phyloP scores from a whole-genome alignment of 257 asterid genomes.

The Solanum chmielewskii region DNA sequence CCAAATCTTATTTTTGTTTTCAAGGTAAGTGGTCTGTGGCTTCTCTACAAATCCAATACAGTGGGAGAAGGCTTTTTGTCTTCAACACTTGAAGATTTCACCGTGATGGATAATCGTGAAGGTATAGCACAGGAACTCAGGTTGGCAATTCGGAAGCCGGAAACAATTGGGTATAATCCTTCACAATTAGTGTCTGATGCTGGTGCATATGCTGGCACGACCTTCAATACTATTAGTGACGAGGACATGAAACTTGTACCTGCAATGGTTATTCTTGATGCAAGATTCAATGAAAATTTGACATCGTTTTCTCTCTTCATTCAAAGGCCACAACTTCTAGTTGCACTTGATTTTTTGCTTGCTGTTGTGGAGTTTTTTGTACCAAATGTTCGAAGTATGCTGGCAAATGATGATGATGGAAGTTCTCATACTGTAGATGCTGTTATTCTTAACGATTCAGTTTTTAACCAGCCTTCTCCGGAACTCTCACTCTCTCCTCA shows the following conservation, averaged over 20 bases:
- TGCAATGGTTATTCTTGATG: constrained; percentile 83
- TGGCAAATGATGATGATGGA: constrained; percentile 44
- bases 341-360: constrained; percentile 87
- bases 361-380: constrained; percentile 92
- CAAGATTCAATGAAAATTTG: constrained; percentile 49
- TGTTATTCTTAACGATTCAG: constrained; percentile 59
- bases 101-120: constrained; percentile 83
- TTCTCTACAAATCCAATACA: constrained; percentile 60
- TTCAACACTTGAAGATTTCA: constrained; percentile 69
- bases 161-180: constrained; percentile 31
- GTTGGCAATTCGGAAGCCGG: constrained; percentile 81
- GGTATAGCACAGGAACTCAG: constrained; percentile 90
- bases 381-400: constrained; percentile 74
- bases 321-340: constrained; percentile 97
- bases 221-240: constrained; percentile 14
- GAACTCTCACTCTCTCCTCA: constrained; percentile 69
- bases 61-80: constrained; percentile 77
- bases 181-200: constrained; percentile 22
- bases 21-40: constrained; percentile 86
- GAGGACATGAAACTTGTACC: constrained; percentile 42
- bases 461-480: constrained; percentile 50
- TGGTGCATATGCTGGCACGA: constrained; percentile 13
- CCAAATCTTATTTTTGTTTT: constrained; percentile 7
- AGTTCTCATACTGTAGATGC: constrained; percentile 48
- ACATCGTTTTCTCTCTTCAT: constrained; percentile 62